phyloP scores from a whole-genome alignment of 306 rosid genomes.

The Arachis hypogaea region DNA sequence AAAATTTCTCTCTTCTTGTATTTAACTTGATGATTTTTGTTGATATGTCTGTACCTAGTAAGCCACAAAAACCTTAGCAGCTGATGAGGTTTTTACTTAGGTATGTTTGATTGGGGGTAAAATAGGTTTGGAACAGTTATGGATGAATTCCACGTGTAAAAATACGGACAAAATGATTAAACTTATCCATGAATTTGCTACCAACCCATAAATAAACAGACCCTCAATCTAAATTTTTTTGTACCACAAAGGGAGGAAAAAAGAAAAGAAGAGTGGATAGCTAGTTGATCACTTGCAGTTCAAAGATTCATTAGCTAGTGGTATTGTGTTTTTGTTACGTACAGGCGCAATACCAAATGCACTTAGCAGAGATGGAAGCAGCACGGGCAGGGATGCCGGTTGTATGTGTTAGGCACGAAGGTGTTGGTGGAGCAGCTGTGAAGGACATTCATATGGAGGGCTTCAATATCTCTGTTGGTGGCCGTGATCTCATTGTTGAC shows the following conservation, averaged over 20 bases:
- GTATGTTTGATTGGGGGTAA: no score
- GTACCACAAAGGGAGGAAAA: no score
- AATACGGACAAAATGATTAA: no score
- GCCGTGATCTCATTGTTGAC: conserved; percentile 95
- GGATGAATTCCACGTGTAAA: no score
- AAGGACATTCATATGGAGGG: conserved; percentile 93
- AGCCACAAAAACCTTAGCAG: neutral
- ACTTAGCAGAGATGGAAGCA: conserved; percentile 94
- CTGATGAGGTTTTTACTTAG: no score
- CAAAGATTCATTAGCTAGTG: neutral
- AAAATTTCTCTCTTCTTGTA: neutral
- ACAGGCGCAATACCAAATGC: conserved; percentile 84
- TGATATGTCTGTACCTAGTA: neutral
- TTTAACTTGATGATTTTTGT: neutral
- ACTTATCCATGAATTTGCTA: no score
- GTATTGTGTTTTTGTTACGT: conserved; percentile 2
- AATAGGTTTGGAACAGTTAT: no score
- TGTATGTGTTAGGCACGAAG: conserved; percentile 74
- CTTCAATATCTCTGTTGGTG: conserved; percentile 92
- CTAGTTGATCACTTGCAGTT: neutral
- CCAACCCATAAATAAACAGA: no score
- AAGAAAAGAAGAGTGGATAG: neutral
- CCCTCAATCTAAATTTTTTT: no score
- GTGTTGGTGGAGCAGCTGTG: conserved; percentile 64
- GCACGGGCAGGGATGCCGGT: conserved; percentile 95